phyloP scores from a whole-genome alignment of 169 alveolate genomes.

The Plasmodium malariae region DNA sequence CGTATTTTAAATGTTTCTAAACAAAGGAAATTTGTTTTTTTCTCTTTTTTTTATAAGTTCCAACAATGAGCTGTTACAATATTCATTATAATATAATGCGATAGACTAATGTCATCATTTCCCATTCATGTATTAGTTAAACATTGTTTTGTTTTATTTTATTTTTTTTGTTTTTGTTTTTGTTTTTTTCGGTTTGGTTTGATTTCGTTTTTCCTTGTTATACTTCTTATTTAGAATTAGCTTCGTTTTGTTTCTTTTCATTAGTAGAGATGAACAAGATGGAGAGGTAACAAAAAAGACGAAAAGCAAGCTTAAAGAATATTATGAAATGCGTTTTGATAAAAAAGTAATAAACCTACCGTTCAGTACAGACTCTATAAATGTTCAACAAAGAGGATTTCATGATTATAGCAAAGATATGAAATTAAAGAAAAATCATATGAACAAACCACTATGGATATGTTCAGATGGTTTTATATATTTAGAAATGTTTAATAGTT shows the following conservation, averaged over 20 bases:
- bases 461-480: conserved; percentile 91
- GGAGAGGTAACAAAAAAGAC: conserved; percentile 33
- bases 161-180: neutral
- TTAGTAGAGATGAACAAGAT: neutral
- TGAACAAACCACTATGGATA: conserved; percentile 91
- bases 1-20: no score
- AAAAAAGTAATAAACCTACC: conserved; percentile 79
- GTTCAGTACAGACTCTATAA: conserved; percentile 87
- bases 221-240: no score
- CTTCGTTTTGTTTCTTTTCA: neutral
- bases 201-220: neutral
- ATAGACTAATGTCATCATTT: neutral
- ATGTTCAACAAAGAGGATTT: conserved; percentile 85
- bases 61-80: no score
- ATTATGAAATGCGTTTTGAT: conserved; percentile 72
- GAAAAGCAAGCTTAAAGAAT: conserved; percentile 52
- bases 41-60: no score
- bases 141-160: neutral
- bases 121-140: neutral
- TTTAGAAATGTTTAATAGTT: conserved; percentile 87
- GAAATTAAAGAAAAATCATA: conserved; percentile 87
- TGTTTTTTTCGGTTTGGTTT: neutral
- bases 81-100: no score
- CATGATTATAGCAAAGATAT: conserved; percentile 87
- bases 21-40: no score